Percentiles rank a stretch among this genome's conserved stretches.
Conservation (phyloP, 2,329 filamentous ascomycete genomes). For the Trichoderma atrobrunneum region DNA sequence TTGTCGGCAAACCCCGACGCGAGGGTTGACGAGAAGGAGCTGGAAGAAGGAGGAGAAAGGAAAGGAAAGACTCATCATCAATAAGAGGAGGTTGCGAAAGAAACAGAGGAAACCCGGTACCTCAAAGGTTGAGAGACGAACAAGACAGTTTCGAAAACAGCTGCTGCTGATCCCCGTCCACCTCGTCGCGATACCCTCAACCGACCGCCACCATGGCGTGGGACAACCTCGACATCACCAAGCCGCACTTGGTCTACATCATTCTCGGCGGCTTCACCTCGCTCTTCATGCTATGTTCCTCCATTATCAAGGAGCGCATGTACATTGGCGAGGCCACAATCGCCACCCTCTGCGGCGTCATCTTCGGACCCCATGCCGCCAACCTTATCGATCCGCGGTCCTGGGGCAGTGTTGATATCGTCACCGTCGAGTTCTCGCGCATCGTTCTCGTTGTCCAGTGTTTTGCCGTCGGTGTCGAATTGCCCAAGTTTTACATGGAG, state of each 20-base stretch:
- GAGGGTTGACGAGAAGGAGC: background rate
- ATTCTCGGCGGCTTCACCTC: constrained; percentile 97
- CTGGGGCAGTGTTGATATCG: constrained; percentile 82
- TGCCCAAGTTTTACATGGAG: constrained; percentile 96
- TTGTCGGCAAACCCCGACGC: background rate
- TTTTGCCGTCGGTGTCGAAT: constrained; percentile 85
- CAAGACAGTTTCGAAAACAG: background rate
- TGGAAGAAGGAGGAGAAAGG: background rate
- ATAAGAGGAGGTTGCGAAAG: background rate
- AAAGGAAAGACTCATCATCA: background rate
- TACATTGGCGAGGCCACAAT: constrained; percentile 99
- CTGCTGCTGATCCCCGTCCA: background rate
- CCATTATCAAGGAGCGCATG: constrained; percentile 95
- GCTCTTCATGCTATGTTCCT: constrained; percentile 97
- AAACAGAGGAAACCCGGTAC: background rate
- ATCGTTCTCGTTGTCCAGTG: constrained; percentile 90
- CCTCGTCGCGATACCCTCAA: background rate
- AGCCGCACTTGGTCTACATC: constrained; percentile 96
- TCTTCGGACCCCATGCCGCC: constrained; percentile 82
- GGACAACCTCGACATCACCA: constrained; percentile 81
- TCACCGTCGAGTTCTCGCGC: constrained; percentile 85
- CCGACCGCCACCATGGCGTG: constrained; percentile 59
- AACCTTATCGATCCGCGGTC: constrained; percentile 71
- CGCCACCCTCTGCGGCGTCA: constrained; percentile 81
- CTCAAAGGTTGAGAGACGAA: background rate